phyloP scores from a whole-genome alignment of 1,139 yeast genomes.

The Saccharomycopsis hybrid region DNA sequence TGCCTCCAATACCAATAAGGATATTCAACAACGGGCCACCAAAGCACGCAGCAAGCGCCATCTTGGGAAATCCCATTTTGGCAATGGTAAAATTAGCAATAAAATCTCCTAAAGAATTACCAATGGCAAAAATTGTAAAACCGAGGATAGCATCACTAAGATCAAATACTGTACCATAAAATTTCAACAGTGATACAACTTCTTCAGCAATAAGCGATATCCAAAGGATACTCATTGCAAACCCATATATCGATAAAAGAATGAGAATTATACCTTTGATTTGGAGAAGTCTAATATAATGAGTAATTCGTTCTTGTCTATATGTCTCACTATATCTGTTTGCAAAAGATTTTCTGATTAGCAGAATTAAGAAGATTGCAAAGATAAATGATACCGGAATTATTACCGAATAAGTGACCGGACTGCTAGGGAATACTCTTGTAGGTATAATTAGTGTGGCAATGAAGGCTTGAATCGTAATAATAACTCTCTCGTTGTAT shows the following conservation, averaged over 20 bases:
- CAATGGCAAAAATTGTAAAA: constrained; percentile 82
- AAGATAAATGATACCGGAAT: no score
- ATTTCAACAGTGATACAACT: constrained; percentile 60
- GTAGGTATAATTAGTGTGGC: constrained; percentile 22
- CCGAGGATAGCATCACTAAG: constrained; percentile 81
- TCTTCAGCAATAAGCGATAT: constrained; percentile 73
- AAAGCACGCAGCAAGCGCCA: constrained; percentile 93
- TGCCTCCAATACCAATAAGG: constrained; percentile 57
- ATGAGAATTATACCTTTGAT: constrained; percentile 28
- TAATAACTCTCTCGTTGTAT: constrained; percentile 17
- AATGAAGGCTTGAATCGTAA: constrained; percentile 23
- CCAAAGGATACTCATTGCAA: constrained; percentile 62
- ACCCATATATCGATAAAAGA: constrained; percentile 48
- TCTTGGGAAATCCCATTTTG: constrained; percentile 76
- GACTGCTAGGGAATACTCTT: no score
- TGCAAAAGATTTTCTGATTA: no score
- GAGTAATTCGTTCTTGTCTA: no score
- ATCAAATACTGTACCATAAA: constrained; percentile 52
- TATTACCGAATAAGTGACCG: no score
- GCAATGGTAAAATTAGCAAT: constrained; percentile 83
- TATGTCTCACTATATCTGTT: no score
- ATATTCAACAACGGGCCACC: constrained; percentile 81
- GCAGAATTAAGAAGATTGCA: no score
- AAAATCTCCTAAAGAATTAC: constrained; percentile 87
- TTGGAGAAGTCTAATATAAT: neutral